Percentiles rank a stretch among this genome's conserved stretches.
phyloP scores from a whole-genome alignment of 2,329 filamentous ascomycete species.

The Tolypocladium paradoxum region DNA sequence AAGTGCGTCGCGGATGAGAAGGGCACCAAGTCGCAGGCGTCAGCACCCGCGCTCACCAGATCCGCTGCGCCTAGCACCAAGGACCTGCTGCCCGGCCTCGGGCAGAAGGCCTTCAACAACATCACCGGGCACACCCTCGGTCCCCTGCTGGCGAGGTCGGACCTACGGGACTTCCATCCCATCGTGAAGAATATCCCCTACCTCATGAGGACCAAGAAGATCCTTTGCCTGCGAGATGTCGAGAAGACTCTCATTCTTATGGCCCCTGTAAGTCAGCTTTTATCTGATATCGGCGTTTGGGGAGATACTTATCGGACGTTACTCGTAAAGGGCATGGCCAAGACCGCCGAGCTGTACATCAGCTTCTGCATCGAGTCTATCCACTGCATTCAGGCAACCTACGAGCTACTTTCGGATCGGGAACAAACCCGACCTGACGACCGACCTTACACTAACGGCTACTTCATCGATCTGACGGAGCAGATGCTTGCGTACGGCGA shows the following conservation, averaged over 20 bases:
- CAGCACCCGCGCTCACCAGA: slow-evolving; percentile 48
- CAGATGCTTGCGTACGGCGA: slow-evolving; percentile 85
- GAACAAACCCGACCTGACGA: slow-evolving; percentile 79
- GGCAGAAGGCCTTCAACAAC: slow-evolving; percentile 59
- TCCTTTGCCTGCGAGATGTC: slow-evolving; percentile 83
- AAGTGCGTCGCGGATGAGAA: slow-evolving; percentile 34
- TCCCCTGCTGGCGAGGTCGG: slow-evolving; percentile 63
- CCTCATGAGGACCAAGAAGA: slow-evolving; percentile 73
- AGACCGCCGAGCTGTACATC: slow-evolving; percentile 61
- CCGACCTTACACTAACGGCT: slow-evolving; percentile 87
- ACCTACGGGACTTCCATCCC: slow-evolving; percentile 69
- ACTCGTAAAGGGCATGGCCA: slow-evolving; percentile 67
- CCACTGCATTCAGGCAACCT: slow-evolving; percentile 79
- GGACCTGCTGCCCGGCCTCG: slow-evolving; percentile 49
- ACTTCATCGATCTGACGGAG: slow-evolving; percentile 92
- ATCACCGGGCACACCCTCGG: slow-evolving; percentile 71
- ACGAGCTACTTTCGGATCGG: slow-evolving; percentile 73
- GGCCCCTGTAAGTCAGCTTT: slow-evolving; percentile 76
- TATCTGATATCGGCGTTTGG: slow-evolving; percentile 44
- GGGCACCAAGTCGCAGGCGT: slow-evolving; percentile 20
- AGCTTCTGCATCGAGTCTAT: slow-evolving; percentile 86
- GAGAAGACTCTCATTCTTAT: slow-evolving; percentile 89
- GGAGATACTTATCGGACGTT: slow-evolving; percentile 60
- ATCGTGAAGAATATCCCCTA: slow-evolving; percentile 69
- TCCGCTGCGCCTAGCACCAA: slow-evolving; percentile 40